Base-by-base conservation (phyloP, 140 eudicot genomes). In the Stevia rebaudiana region DNA sequence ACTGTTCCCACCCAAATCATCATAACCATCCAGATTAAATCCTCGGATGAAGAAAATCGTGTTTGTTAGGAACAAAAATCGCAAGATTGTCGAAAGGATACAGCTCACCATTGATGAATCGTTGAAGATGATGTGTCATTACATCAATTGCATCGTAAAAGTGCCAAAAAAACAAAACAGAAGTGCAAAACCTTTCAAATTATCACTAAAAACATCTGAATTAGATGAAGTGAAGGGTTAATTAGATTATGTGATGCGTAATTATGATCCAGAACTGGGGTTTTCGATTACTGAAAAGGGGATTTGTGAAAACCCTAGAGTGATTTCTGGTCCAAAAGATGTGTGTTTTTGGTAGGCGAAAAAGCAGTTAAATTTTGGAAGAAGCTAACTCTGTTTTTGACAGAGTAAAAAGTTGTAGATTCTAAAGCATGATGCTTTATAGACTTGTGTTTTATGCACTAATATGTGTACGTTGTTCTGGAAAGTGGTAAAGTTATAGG, bases 341-440 rank as follows among this genome's bases (percentile, higher is more conserved):
- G 68, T 42, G 31, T 73, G 61, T 33, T 40, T 70, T 67, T 60
- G 82, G 68, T 67, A 49, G 75, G 68, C 62, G 69, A 73, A 73
- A 73, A 73, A 73, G 73, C 73, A 73, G 78, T 73, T 73, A 44
- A 73, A 65, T 40, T 54, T 71, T 61, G 76, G 61, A 49, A 67
- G 59, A 73, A 73, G 72, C 73, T 73, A 64, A 35, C 6, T 65
- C 21, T 13, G 11, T 18, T 31, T 43, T 33, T 54, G 36, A 41
- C 65, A 72, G 56, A 72, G 71, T 42, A 11, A 42, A 5, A 17
- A 17, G 1, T 54, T 7, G 1, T 43, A 11, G 3, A 0, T n/a
- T 5, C 4, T 30, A 5, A 2, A 3, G 10, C 5, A 11, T 9
- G 11, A 1, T 51, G 9, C 0, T 0, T 5, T 4, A 1, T 6